phyloP scores from a whole-genome alignment of 1,139 yeast genomes.

The Geotrichum siamense region DNA sequence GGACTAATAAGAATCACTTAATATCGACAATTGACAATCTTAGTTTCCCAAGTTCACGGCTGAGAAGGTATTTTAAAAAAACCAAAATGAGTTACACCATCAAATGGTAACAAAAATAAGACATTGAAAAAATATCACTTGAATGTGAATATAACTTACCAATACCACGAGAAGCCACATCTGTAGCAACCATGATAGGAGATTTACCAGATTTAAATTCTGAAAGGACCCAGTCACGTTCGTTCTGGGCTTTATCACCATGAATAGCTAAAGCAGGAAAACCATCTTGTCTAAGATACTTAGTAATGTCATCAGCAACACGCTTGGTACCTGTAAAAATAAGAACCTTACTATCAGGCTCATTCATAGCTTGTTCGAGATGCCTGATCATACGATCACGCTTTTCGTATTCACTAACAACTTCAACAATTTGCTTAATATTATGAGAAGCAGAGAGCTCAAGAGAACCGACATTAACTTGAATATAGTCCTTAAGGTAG shows the following conservation, averaged over 20 bases:
- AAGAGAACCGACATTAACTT: slow-evolving; percentile 91
- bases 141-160: slow-evolving; percentile 55
- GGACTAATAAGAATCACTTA: neutral
- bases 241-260: slow-evolving; percentile 97
- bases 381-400: slow-evolving; percentile 83
- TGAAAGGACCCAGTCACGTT: slow-evolving; percentile 96
- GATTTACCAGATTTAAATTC: slow-evolving; percentile 90
- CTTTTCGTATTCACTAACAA: slow-evolving; percentile 85
- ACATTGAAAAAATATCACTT: slow-evolving; percentile 6
- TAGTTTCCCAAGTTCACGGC: no score
- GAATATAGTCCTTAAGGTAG: slow-evolving; percentile 86
- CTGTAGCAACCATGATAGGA: slow-evolving; percentile 98
- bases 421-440: slow-evolving; percentile 89
- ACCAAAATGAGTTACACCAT: slow-evolving; percentile 1
- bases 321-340: slow-evolving; percentile 94
- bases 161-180: slow-evolving; percentile 99
- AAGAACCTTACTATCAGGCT: slow-evolving; percentile 68
- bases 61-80: slow-evolving; percentile 4
- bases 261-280: slow-evolving; percentile 99
- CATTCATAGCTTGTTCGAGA: slow-evolving; percentile 76
- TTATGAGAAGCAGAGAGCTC: slow-evolving; percentile 96
- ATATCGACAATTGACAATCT: no score
- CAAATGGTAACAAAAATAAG: slow-evolving; percentile 2
- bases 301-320: slow-evolving; percentile 92
- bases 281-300: slow-evolving; percentile 88